Percentiles rank a stretch among this genome's conserved stretches.
Conservation (phyloP, 106 monocot species). For the Allium cepa region DNA sequence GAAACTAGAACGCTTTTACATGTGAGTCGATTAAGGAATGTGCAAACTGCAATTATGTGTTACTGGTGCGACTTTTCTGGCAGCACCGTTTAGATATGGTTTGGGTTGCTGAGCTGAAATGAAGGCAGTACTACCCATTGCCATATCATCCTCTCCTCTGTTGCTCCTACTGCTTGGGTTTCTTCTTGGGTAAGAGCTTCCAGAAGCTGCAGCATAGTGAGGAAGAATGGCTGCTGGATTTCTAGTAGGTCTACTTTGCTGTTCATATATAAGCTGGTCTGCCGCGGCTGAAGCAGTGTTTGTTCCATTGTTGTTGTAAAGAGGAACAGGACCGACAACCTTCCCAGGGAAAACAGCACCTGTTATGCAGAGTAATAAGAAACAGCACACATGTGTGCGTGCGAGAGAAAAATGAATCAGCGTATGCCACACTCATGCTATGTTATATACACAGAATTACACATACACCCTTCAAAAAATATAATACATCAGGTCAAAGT, state of each 20-base stretch:
- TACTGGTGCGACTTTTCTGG: constrained; percentile 51
- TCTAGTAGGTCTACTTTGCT: constrained; percentile 18
- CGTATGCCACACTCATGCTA: too few species aligned
- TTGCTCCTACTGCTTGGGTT: constrained; percentile 30
- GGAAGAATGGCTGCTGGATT: constrained; percentile 14
- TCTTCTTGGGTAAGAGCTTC: constrained; percentile 47
- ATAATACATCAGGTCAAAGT: too few species aligned
- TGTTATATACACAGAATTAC: too few species aligned
- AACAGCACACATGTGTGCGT: background rate
- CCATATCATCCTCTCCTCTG: constrained; percentile 28
- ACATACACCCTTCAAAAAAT: too few species aligned
- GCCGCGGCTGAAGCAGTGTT: constrained; percentile 7
- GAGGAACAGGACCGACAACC: constrained; percentile 30
- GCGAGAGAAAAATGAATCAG: background rate
- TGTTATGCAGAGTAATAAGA: constrained; percentile 5
- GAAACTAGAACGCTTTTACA: too few species aligned
- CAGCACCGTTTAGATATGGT: constrained; percentile 17
- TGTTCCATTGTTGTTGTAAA: constrained; percentile 10
- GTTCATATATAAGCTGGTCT: constrained; percentile 25
- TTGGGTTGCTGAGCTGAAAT: constrained; percentile 16
- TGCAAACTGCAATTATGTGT: constrained; percentile 7
- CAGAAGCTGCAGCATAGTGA: constrained; percentile 12
- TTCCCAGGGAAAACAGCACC: constrained; percentile 41
- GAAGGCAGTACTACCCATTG: constrained; percentile 9
- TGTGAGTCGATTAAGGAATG: too few species aligned